phyloP scores from a whole-genome alignment of 2,329 filamentous ascomycete species.

The Aaosphaeria arxii region DNA sequence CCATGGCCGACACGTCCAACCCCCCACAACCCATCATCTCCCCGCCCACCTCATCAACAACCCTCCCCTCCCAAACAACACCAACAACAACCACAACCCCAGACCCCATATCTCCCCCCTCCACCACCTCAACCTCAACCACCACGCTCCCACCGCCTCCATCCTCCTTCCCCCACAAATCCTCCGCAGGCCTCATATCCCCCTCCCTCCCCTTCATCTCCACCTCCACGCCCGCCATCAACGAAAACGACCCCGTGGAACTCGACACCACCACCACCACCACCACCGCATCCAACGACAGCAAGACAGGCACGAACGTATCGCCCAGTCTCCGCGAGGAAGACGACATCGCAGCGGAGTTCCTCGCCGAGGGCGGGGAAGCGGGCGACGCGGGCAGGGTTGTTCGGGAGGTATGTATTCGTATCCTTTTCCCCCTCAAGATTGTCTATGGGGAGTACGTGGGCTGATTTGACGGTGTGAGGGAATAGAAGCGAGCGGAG shows the following conservation, averaged over 20 bases:
- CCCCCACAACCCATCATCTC: background rate
- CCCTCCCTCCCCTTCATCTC: constrained; percentile 35
- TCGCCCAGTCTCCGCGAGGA: constrained; percentile 19
- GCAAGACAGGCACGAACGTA: background rate
- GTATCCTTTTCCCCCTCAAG: background rate
- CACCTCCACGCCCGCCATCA: constrained; percentile 39
- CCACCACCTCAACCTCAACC: constrained; percentile 1
- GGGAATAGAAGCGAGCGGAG: constrained; percentile 36
- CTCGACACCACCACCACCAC: constrained; percentile 35
- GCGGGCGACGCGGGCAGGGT: constrained; percentile 11
- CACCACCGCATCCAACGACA: constrained; percentile 17
- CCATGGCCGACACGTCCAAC: background rate
- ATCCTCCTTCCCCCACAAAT: constrained; percentile 28
- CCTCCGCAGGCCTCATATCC: constrained; percentile 12
- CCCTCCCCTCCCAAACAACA: too few relatives aligned
- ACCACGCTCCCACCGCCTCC: constrained; percentile 5
- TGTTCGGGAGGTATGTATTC: constrained; percentile 23
- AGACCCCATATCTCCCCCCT: constrained; percentile 14
- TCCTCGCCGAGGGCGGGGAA: constrained; percentile 23
- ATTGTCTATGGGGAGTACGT: too few relatives aligned
- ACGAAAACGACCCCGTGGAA: constrained; percentile 41
- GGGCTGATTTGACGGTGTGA: background rate
- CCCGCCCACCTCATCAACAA: background rate
- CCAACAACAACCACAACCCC: constrained; percentile 1
- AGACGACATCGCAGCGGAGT: constrained; percentile 27